A percentile compares a stretch with the other conserved stretches of the same genome.
phyloP scores from a whole-genome alignment of 805 yeast genomes.

The Brettanomyces naardenensis region DNA sequence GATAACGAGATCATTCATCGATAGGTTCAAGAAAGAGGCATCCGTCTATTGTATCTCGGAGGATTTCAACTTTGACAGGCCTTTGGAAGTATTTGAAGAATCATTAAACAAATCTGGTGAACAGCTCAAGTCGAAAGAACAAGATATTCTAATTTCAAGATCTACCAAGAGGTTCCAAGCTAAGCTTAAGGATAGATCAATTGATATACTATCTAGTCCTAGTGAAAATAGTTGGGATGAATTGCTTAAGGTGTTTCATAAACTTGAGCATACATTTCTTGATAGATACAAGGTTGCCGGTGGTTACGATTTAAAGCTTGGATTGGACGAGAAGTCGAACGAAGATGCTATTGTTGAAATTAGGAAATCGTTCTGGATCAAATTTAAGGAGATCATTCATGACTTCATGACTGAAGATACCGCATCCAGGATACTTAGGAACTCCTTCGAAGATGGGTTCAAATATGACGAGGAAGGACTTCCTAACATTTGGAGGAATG shows the following conservation, averaged over 20 bases:
- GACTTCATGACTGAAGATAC: slow-evolving; percentile 61
- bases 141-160: slow-evolving; percentile 33
- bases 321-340: slow-evolving; percentile 40
- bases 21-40: slow-evolving; percentile 26
- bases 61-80: slow-evolving; percentile 24
- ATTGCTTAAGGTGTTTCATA: slow-evolving; percentile 36
- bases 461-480: slow-evolving; percentile 76
- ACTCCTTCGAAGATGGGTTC: slow-evolving; percentile 74
- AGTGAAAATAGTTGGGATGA: slow-evolving; percentile 53
- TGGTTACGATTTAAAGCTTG: slow-evolving; percentile 58
- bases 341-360: slow-evolving; percentile 33
- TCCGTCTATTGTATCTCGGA: slow-evolving; percentile 26
- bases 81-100: slow-evolving; percentile 21
- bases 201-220: slow-evolving; percentile 43
- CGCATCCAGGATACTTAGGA: slow-evolving; percentile 59
- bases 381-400: slow-evolving; percentile 48
- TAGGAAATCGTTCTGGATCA: slow-evolving; percentile 54
- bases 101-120: slow-evolving; percentile 1
- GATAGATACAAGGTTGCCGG: slow-evolving; percentile 18
- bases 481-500: slow-evolving; percentile 75
- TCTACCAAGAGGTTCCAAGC: slow-evolving; percentile 38
- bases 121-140: slow-evolving; percentile 28
- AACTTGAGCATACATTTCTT: slow-evolving; percentile 3
- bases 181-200: slow-evolving; percentile 43
- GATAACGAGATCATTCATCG: slow-evolving; percentile 14